A percentile compares a stretch with the other conserved stretches of the same genome.
These are phyloP conservation scores for Epithemia pelagica DNA, from an alignment of 108 stramenopile genomes.

Conservation along the genomic window DNA sequence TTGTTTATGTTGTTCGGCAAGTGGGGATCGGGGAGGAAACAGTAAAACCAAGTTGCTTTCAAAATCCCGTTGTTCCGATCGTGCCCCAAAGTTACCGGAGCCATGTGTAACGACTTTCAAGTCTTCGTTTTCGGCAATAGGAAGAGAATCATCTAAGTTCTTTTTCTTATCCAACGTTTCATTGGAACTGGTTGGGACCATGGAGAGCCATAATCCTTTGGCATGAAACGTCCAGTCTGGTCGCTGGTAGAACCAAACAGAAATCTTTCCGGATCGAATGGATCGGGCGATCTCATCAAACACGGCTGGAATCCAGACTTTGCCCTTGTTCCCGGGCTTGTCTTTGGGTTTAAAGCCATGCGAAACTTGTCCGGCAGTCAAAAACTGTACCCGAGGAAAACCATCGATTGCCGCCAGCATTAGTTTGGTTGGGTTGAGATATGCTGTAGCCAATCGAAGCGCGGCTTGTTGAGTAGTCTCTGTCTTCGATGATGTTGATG, in stretches of 20 bases:
- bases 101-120: conserved; percentile 54
- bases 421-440: conserved; percentile 62
- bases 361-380: conserved; percentile 64
- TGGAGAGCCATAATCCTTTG: conserved; percentile 73
- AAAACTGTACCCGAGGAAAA: conserved; percentile 33
- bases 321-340: conserved; percentile 51
- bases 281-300: conserved; percentile 50
- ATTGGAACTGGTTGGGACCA: background rate
- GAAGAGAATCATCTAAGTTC: background rate
- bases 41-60: conserved; percentile 74
- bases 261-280: conserved; percentile 12
- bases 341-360: conserved; percentile 79
- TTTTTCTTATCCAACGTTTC: background rate
- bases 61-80: conserved; percentile 63
- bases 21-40: conserved; percentile 25
- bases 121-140: conserved; percentile 8
- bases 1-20: background rate
- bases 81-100: conserved; percentile 71
- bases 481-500: background rate
- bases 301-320: conserved; percentile 66
- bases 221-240: conserved; percentile 82
- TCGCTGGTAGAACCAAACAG: conserved; percentile 60
- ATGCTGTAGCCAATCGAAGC: conserved; percentile 67
- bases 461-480: conserved; percentile 8
- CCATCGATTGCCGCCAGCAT: conserved; percentile 26